Base-by-base conservation (phyloP, 768 basidiomycete species). In the Agaricus sinodeliciosus region DNA sequence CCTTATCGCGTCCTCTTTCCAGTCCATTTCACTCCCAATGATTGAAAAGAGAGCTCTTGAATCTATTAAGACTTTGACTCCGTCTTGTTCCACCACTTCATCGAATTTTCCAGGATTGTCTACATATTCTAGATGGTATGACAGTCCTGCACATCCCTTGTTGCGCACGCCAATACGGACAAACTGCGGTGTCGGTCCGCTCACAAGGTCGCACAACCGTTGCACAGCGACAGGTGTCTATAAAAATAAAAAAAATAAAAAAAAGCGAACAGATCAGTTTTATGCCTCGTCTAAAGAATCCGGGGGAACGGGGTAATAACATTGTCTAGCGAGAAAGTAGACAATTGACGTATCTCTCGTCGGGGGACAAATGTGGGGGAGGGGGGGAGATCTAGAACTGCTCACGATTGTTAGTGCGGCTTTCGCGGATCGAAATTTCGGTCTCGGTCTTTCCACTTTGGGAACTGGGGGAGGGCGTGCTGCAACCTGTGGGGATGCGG, bases 11-110 rank as follows among this genome's bases (percentile, higher is more conserved):
- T 95, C 93, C 72, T 98, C 96, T 55, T 83, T 78, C 96, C 96
- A 99, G 65, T 95, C 93, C 96, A 99, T 99, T 76, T 90, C 90
- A 67, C 92, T 95, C 46, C 96, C 96, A 56, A 99, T 96, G 60
- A 99, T 96, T 54, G 90, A 93, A 66, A 99, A 98, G 58, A 99
- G 70, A 22, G 96, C 96, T 68, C 94, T 97, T 65, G 85, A 87
- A 72, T 99, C 96, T 65, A 98, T 93, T 57, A 98, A 73, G 42
- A 99, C 95, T 58, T 76, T 80, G 22, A 96, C 91, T 1, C 89
- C 95, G 58, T 97, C 94, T 70, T 98, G 96, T 66, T 92, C 84
- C 18, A 98, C 94, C 15, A 97, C 80, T 65, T 98, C 96, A 71
- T 99, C 96, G 61, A 98, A 97, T 67, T 85, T 87, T 4, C 80